These are phyloP conservation scores for Calocybe gambosa DNA, from an alignment of 1,284 basidiomycete genomes.

Conservation along the genomic window DNA sequence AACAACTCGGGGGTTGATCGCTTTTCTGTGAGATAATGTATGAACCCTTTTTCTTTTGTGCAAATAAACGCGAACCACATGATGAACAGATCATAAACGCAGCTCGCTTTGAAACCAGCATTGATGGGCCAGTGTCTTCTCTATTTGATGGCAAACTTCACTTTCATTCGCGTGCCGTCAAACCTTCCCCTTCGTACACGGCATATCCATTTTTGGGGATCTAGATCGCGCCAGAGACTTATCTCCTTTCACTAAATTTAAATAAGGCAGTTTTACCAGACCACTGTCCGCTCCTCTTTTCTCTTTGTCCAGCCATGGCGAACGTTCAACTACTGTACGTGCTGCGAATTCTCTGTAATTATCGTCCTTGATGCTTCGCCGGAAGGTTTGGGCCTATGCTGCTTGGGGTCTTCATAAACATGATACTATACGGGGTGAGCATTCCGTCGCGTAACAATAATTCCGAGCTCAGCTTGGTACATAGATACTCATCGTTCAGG, in stretches of 20 bases:
- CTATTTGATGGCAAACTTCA: too few relatives aligned
- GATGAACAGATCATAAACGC: too few relatives aligned
- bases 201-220: too few relatives aligned
- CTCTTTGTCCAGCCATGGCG: constrained; percentile 13
- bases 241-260: background rate
- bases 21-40: too few relatives aligned
- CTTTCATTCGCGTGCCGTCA: too few relatives aligned
- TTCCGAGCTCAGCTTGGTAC: background rate
- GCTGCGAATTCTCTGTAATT: background rate
- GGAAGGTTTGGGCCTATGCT: constrained; percentile 25
- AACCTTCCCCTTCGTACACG: too few relatives aligned
- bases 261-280: constrained; percentile 1
- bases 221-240: too few relatives aligned
- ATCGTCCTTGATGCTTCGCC: background rate
- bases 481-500: constrained; percentile 22
- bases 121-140: too few relatives aligned
- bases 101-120: too few relatives aligned
- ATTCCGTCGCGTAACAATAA: background rate
- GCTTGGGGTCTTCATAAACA: constrained; percentile 24
- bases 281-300: background rate
- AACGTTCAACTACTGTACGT: constrained; percentile 17
- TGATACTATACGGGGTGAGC: constrained; percentile 26
- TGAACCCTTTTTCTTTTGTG: too few relatives aligned
- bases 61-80: too few relatives aligned
- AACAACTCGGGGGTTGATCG: too few relatives aligned